These are phyloP conservation scores for Moringa oleifera DNA, from an alignment of 345 rosid species.

Conservation along the genomic window DNA sequence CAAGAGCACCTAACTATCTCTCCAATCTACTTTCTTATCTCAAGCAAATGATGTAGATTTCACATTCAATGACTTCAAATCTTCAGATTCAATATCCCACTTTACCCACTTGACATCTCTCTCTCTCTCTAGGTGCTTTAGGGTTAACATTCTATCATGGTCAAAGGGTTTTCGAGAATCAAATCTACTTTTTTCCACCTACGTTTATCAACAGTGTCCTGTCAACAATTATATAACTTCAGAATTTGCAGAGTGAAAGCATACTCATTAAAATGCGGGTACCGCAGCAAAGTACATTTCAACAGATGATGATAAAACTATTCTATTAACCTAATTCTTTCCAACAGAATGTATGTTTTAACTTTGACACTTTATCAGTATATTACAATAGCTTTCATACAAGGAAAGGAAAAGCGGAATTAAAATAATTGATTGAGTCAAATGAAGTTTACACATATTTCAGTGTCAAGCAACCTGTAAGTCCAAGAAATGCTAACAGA, in stretches of 20 bases:
- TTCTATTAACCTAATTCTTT: too few species aligned
- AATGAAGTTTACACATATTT: conserved; percentile 10
- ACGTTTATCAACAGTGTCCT: too few species aligned
- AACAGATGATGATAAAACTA: too few species aligned
- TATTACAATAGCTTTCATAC: too few species aligned
- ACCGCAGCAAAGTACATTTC: too few species aligned
- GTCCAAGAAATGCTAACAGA: conserved; percentile 16
- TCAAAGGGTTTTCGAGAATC: conserved; percentile 3
- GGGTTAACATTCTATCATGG: background rate
- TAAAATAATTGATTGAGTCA: conserved; percentile 11
- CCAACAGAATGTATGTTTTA: too few species aligned
- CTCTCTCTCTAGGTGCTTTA: conserved; percentile 2
- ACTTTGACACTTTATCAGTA: too few species aligned
- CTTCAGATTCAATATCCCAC: too few species aligned
- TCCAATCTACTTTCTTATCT: conserved; percentile 2
- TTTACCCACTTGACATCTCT: too few species aligned
- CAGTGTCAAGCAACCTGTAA: background rate
- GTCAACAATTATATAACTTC: background rate
- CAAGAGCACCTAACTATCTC: conserved; percentile 28
- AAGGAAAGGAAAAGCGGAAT: conserved; percentile 3
- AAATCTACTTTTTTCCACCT: background rate
- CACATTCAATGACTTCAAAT: conserved; percentile 9
- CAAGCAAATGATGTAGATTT: conserved; percentile 3
- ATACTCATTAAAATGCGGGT: too few species aligned
- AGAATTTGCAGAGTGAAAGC: too few species aligned